Evolutionary conservation across 2,329 filamentous ascomycete genomes (phyloP).

Genomic region (Scedosporium dehoogii): DNA sequence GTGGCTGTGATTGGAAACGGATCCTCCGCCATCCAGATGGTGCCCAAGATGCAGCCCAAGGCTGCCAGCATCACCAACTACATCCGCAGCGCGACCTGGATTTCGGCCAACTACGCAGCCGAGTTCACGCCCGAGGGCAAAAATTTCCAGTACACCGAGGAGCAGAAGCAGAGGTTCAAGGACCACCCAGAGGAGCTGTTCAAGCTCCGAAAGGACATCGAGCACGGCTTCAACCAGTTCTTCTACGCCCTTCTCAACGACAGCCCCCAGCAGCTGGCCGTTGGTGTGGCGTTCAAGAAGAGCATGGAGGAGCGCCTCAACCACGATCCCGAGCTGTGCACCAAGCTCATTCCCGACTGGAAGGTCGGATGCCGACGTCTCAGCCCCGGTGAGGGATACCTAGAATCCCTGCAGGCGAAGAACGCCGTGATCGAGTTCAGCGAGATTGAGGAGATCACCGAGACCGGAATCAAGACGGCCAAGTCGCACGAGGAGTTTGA

Average conservation of each 20-base stretch:
- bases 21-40: background rate
- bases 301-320: slow-evolving; percentile 12
- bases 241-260: background rate
- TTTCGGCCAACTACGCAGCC: background rate
- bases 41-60: background rate
- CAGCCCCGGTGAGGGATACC: no score
- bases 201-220: background rate
- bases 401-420: no score
- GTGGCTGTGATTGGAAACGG: background rate
- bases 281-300: slow-evolving; percentile 16
- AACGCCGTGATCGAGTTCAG: no score
- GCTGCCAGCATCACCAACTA: background rate
- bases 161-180: no score
- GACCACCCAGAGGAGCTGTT: background rate
- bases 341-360: no score
- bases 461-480: no score
- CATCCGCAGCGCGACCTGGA: background rate
- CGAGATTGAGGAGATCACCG: no score
- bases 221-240: background rate
- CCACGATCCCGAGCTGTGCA: no score
- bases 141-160: background rate
- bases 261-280: slow-evolving; percentile 13
- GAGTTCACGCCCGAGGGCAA: background rate
- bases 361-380: no score
- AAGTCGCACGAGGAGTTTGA: slow-evolving; percentile 7